Conservation (phyloP, 2,329 filamentous ascomycete genomes). For the Fusarium kyushuense region DNA sequence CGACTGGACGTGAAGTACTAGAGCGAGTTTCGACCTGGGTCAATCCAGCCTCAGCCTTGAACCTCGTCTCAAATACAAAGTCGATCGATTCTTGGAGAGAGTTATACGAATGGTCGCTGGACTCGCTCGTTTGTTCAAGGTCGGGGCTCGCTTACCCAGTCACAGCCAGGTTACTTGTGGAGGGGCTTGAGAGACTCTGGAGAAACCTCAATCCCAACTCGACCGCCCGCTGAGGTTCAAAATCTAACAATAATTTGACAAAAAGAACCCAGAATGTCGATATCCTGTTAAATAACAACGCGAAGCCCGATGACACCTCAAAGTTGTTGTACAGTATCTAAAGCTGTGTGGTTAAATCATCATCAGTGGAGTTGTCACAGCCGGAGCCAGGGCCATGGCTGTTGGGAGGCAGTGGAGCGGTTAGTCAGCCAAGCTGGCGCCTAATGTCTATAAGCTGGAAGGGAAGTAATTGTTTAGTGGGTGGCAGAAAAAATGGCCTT, state of each 20-base stretch:
- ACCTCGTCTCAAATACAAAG: constrained; percentile 2
- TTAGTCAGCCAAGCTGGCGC: constrained; percentile 30
- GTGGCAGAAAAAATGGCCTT: no score
- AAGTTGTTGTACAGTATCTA: constrained; percentile 28
- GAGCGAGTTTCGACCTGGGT: constrained; percentile 13
- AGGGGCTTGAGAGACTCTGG: constrained; percentile 33
- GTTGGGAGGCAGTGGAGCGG: constrained; percentile 16
- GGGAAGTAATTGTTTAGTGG: not conserved
- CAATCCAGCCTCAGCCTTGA: constrained; percentile 12
- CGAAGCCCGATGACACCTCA: constrained; percentile 23
- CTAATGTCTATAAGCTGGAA: constrained; percentile 2
- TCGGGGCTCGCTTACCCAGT: constrained; percentile 46
- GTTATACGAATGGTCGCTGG: constrained; percentile 26
- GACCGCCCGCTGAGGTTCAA: constrained; percentile 10
- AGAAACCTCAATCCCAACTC: constrained; percentile 32
- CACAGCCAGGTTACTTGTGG: constrained; percentile 37
- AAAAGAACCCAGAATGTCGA: constrained; percentile 6
- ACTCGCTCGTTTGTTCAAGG: constrained; percentile 38
- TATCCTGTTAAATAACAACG: constrained; percentile 7
- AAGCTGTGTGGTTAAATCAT: constrained; percentile 47
- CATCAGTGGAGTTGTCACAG: constrained; percentile 47
- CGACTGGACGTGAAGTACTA: constrained; percentile 39
- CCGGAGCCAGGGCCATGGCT: constrained; percentile 46
- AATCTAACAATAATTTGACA: constrained; percentile 14
- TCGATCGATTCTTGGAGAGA: constrained; percentile 16